Base-by-base conservation (phyloP, 345 rosid genomes). In the Toxicodendron radicans region DNA sequence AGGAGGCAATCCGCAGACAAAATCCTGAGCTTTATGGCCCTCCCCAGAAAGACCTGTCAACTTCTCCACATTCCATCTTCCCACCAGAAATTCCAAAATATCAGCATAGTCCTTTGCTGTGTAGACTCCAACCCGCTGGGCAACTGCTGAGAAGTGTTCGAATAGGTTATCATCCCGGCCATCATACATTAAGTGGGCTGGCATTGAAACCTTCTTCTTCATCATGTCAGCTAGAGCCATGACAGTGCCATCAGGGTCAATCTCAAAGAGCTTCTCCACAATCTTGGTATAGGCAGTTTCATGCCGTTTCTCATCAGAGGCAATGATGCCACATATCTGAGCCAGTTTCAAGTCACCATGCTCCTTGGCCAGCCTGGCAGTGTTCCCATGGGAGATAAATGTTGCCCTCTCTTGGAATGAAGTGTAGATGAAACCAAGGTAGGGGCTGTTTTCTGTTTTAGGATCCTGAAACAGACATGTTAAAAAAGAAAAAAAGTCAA, bases 361-460 rank as follows among this genome's bases (percentile, higher is more conserved):
- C 14, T 84, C 87, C 80, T 88, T 90, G 62, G 90, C 94, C 6
- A 48, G 82, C 72, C 89, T 79, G 20, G 94, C 94, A 7, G 92
- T 90, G 84, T 90, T 90, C 51, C 94, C 94, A 65, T 90, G 92
- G 75, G 94, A 90, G 62, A 90, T 77, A 71, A 88, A 90, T 11
- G 94, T 90, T 52, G 92, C 94, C 81, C 94, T 86, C 72, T 90
- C 94, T 83, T 90, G 94, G 76, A 90, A 90, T 52, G 94, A 88
- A 14, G 94, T 90, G 82, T 90, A 90, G 79, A 90, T 85, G 80
- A 88, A 88, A 57, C 94, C 92, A 46, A 88, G 85, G 79, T 90
- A 90, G 11, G 94, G 94, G 56, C 82, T 90, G 84, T 90, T 90
- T 68, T 88, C 92, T 16, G 94, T 86, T 79, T 83, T 83, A 38